These are phyloP conservation scores for Podospora pseudoanserina DNA, from an alignment of 495 filamentous ascomycete species.

Conservation along the genomic window DNA sequence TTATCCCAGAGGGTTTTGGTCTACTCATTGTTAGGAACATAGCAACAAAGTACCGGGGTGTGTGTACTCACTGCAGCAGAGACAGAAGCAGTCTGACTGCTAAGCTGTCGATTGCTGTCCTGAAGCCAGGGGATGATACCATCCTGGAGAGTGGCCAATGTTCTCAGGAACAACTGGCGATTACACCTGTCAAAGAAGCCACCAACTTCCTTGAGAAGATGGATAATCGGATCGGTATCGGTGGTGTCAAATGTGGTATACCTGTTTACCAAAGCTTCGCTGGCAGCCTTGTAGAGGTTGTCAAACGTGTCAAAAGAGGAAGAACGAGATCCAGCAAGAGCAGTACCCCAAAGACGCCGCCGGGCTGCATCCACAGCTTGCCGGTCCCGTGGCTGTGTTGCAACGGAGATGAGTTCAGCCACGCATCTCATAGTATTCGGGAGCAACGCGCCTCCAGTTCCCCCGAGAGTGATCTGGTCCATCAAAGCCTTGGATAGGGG, in stretches of 20 bases:
- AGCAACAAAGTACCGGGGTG: not conserved
- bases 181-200: slow-evolving; percentile 40
- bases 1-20: slow-evolving; percentile 41
- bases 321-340: slow-evolving; percentile 39
- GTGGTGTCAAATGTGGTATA: slow-evolving; percentile 39
- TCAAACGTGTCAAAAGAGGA: slow-evolving; percentile 57
- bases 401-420: slow-evolving; percentile 35
- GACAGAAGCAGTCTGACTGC: slow-evolving; percentile 29
- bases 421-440: slow-evolving; percentile 31
- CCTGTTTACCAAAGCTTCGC: slow-evolving; percentile 38
- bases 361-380: slow-evolving; percentile 56
- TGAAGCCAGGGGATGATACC: slow-evolving; percentile 59
- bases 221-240: slow-evolving; percentile 23
- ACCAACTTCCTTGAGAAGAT: slow-evolving; percentile 34
- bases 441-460: not conserved
- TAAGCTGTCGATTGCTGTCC: slow-evolving; percentile 45
- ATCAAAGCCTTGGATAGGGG: slow-evolving; percentile 59
- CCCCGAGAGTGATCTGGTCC: slow-evolving; percentile 24
- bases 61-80: slow-evolving; percentile 37
- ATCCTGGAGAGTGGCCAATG: slow-evolving; percentile 54
- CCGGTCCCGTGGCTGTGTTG: slow-evolving; percentile 48
- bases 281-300: slow-evolving; percentile 55
- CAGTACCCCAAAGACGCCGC: slow-evolving; percentile 57
- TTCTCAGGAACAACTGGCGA: slow-evolving; percentile 32
- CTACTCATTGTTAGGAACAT: slow-evolving; percentile 30